Evolutionary conservation across 257 asterid species (phyloP).

Genomic region (Marsdenia floribunda): DNA sequence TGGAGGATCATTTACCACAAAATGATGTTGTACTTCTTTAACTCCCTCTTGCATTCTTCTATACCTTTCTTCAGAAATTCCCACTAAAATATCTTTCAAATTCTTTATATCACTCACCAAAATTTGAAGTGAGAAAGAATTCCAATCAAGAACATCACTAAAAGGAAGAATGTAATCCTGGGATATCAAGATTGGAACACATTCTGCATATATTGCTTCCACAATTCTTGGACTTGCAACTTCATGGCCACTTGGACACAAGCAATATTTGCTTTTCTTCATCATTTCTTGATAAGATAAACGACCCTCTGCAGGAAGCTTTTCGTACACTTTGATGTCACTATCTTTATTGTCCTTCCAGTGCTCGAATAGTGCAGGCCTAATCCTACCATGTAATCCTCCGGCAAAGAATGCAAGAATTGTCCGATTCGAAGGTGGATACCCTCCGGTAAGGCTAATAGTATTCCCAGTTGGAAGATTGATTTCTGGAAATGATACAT

Average conservation of each 20-base stretch:
- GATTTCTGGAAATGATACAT: constrained; percentile 56
- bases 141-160: constrained; percentile 59
- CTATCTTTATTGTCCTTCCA: constrained; percentile 47
- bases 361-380: constrained; percentile 35
- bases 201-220: too few species aligned
- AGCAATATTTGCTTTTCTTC: constrained; percentile 18
- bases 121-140: constrained; percentile 37
- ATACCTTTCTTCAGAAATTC: constrained; percentile 42
- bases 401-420: constrained; percentile 68
- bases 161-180: constrained; percentile 46
- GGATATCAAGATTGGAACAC: constrained; percentile 52
- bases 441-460: constrained; percentile 13
- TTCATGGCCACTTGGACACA: too few species aligned
- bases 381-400: constrained; percentile 43
- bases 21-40: constrained; percentile 57
- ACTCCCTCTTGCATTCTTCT: constrained; percentile 39
- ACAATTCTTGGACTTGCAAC: too few species aligned
- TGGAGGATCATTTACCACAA: constrained; percentile 46
- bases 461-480: constrained; percentile 34
- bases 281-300: constrained; percentile 39
- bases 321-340: constrained; percentile 29
- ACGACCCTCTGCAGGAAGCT: constrained; percentile 19
- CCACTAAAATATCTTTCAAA: constrained; percentile 38
- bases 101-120: constrained; percentile 40
- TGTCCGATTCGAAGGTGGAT: constrained; percentile 24